Conservation (phyloP, 2,329 filamentous ascomycete species). For the Neopestalotiopsis sp. region DNA sequence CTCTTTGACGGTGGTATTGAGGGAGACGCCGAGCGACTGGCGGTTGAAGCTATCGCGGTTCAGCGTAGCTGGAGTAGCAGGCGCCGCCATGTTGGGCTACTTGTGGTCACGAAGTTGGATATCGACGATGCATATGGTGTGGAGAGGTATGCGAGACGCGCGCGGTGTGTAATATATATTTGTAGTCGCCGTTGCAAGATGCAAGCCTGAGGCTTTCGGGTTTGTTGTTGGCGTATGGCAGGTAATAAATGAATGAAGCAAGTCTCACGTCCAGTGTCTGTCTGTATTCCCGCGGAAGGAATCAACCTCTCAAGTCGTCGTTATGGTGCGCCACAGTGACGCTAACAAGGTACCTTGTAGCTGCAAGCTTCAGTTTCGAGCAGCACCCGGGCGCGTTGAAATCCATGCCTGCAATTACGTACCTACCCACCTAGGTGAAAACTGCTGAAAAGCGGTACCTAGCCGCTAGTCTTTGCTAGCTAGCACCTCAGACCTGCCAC, state of each 20-base stretch:
- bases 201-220: not conserved
- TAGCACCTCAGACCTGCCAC: too few relatives aligned
- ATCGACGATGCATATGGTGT: slow-evolving; percentile 15
- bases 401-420: not conserved
- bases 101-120: slow-evolving; percentile 11
- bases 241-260: not conserved
- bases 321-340: not conserved
- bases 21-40: slow-evolving; percentile 69
- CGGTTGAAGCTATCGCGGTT: slow-evolving; percentile 61
- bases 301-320: not conserved
- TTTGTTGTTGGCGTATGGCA: not conserved
- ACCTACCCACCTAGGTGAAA: not conserved
- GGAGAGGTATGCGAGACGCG: not conserved
- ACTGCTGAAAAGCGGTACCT: not conserved
- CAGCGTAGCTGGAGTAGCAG: slow-evolving; percentile 17
- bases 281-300: not conserved
- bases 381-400: not conserved
- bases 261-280: not conserved
- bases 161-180: not conserved
- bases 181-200: not conserved
- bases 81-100: slow-evolving; percentile 15
- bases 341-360: not conserved
- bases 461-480: too few relatives aligned
- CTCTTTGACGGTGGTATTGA: slow-evolving; percentile 72
- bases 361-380: not conserved